Evolutionary conservation across 1,139 yeast species (phyloP), one percentile per base, ranked within the genome.

Genomic region (Lodderomyces parapsilosis): DNA sequence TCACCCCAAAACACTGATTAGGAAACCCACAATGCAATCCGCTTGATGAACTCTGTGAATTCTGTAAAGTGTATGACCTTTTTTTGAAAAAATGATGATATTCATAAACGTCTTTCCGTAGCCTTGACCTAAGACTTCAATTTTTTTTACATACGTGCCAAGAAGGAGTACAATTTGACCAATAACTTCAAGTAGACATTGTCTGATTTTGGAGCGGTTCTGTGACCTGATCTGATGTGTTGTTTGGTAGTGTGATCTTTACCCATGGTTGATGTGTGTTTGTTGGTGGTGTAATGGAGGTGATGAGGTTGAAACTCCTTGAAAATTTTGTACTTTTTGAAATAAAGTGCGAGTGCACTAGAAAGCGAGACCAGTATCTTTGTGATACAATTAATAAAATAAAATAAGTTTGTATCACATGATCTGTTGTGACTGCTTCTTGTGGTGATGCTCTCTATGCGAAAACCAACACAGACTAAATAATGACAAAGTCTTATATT

Each of bases 181-280:
- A 93, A 86, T 72, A 93, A 78, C 78, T 86, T 86, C 80, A 93
- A 83, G 96, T 94, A 93, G 78, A 91, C 96, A 74, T 93, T 94
- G 80, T 93, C 96, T 60, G 98, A 91, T 83, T 90, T 90, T 79
- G 99, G 99, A 76, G 97, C 97, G 69, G 86, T 79, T 81, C 99
- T 91, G 88, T 89, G 96, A 76, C 96, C 86, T 63, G 85, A 79
- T 80, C 91, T 88, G 72, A 80, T 81, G 86, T 93, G 99, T 79
- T 90, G 97, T 78, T 90, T 91, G 74, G 83, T 74, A 77, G 87
- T 81, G 82, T 88, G 96, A 81, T 93, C 99, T 81, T 87, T 90
- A 85, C 98, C 99, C 99, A 93, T 93, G 67, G 45, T 43, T 47
- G 40, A 24, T 30, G 33, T 15, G 6, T 15, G 19, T 8, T 13